These are phyloP conservation scores for Termitomyces heimii DNA, from an alignment of 768 basidiomycete genomes.

Conservation along the genomic window DNA sequence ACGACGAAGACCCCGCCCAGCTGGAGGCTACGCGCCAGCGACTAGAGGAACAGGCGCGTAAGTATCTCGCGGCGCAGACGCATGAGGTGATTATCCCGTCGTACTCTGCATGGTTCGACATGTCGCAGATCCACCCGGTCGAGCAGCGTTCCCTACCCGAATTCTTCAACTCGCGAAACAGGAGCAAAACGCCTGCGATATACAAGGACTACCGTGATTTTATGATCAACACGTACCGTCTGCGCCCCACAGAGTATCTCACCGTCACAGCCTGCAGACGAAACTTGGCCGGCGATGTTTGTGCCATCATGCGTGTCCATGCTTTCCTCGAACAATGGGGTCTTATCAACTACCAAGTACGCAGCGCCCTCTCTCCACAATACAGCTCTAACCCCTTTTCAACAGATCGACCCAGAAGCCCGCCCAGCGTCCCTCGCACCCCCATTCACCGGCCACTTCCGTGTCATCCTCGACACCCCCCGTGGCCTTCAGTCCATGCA, in stretches of 20 bases:
- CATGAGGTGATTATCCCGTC: conserved; percentile 97
- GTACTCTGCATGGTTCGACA: conserved; percentile 97
- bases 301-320: conserved; percentile 98
- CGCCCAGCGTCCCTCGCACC: conserved; percentile 92
- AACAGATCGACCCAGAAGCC: conserved; percentile 93
- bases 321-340: conserved; percentile 99
- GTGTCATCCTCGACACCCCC: conserved; percentile 94
- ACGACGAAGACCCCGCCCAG: conserved; percentile 83
- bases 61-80: conserved; percentile 95
- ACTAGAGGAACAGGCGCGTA: conserved; percentile 82
- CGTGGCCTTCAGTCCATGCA: conserved; percentile 93
- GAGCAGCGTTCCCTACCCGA: conserved; percentile 92
- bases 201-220: conserved; percentile 99
- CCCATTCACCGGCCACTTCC: conserved; percentile 98
- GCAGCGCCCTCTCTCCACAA: conserved; percentile 13
- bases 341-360: conserved; percentile 95
- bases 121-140: conserved; percentile 88
- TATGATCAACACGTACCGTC: conserved; percentile 97
- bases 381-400: background rate
- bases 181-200: conserved; percentile 92
- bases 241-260: conserved; percentile 91
- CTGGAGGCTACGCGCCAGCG: conserved; percentile 73
- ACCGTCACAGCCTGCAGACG: conserved; percentile 96
- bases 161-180: conserved; percentile 95
- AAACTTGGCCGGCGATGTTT: conserved; percentile 96